Evolutionary conservation across 129 eudicot species (phyloP), one percentile per base, ranked within the genome.

Genomic region (Mikania micrantha): DNA sequence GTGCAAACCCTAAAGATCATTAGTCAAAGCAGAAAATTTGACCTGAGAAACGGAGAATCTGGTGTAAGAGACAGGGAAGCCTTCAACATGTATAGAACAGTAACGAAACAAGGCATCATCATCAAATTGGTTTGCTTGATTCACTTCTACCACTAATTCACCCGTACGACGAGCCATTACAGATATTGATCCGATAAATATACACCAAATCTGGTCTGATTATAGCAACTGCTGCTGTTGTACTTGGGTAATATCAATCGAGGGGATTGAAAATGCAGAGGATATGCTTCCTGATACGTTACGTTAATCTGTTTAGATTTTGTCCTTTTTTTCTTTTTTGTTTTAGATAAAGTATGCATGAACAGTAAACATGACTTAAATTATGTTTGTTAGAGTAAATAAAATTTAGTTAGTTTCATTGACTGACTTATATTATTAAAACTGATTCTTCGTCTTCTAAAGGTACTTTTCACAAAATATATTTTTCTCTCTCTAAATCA

Each of bases 31-130:
- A 9, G 17, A 16, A 39, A 64, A 27, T 0, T 16, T 60, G 8
- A 92, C 98, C 96, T 84, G 96, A 34, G 87, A 82, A 76, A 88
- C 63, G 45, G 77, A 78, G 52, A 86, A 74, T 11, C 35, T 73
- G 65, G 91, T 73, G 54, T 84, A 81, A 34, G 77, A 57, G 22
- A 47, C 44, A 73, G 95, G 97, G 80, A 92, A 88, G 34, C 95
- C 96, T 34, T 79, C 70, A 24, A 92, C 91, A 75, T 88, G 75
- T 38, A 78, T 25, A 34, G 81, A 79, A 31, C 87, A 81, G 79
- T 92, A 88, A 5, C 90, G 83, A 16, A 82, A 67, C 81, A 92
- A 66, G 10, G 85, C 77, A 17, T 74, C 80, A 29, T 65, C 38
- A 64, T 88, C 88, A 65, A 92, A 82, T 19, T 68, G 76, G 34